Evolutionary conservation across 768 basidiomycete species (phyloP), one percentile per base, ranked within the genome.

Genomic region (Agrocybe praecox): DNA sequence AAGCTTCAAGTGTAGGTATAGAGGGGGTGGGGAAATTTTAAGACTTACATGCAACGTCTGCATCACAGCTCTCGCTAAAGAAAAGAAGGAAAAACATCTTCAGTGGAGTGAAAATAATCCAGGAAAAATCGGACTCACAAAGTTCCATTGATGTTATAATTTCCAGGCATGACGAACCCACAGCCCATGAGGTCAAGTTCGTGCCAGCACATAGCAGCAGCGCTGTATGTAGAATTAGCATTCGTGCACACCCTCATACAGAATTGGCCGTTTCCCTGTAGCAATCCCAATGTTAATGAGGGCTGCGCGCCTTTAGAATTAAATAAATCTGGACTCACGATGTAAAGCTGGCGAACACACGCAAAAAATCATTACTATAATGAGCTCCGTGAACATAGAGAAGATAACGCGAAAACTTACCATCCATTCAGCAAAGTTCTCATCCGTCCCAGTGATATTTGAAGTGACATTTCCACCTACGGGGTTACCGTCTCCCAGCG

Each of bases 171-270:
- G 32, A 78, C 77, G 52, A 76, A 79, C 26, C 69, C 62, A 53
- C 78, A 80, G 19, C 78, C 77, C 71, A 78, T 75, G 46, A 74
- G 71, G 54, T 80, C 78, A 21, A 80, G 72, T 57, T 79, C 72
- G 58, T 80, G 78, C 73, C 73, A 74, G 57, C 77, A 80, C 78
- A 80, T 80, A 44, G 62, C 62, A 0, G 70, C 73, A 6, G 77
- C 72, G 42, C 65, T 69, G 62, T 77, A 80, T 0, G 78, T 79
- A n/a, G 71, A 63, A 61, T 80, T 79, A 44, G 75, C 75, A 49
- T 71, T 72, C 0, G 74, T 77, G 62, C 77, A 80, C 6, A 76
- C 72, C 22, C 77, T 74, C 47, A 80, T 29, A 57, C 76, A 78
- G 56, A 78, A 77, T 62, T 74, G 72, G 44, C 71, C 63, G 54